These are phyloP conservation scores for Pestalotiopsis sp. DNA, from an alignment of 2,329 filamentous ascomycete genomes.

Conservation along the genomic window DNA sequence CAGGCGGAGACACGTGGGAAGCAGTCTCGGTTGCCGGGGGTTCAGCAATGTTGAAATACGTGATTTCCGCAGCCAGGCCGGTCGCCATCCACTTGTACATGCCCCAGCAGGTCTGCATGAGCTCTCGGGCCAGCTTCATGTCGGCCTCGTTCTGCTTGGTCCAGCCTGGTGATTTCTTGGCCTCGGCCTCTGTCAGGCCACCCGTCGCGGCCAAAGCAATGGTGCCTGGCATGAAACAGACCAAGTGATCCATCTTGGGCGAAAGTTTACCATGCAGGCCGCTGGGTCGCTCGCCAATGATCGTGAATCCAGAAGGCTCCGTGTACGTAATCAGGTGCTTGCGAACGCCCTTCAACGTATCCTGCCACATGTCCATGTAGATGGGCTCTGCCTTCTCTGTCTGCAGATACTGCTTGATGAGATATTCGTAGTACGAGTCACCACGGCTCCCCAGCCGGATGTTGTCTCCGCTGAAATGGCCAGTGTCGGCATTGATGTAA, in stretches of 20 bases:
- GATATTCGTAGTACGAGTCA: constrained; percentile 98
- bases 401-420: constrained; percentile 98
- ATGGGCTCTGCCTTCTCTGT: constrained; percentile 84
- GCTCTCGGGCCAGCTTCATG: constrained; percentile 82
- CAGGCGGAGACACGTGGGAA: constrained; percentile 50
- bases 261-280: constrained; percentile 69
- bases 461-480: constrained; percentile 80
- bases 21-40: constrained; percentile 67
- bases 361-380: constrained; percentile 92
- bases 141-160: constrained; percentile 80
- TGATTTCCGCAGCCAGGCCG: constrained; percentile 92
- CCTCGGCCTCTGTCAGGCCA: constrained; percentile 75
- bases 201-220: constrained; percentile 88
- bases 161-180: constrained; percentile 75
- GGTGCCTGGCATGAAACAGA: constrained; percentile 96
- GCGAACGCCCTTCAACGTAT: constrained; percentile 81
- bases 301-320: constrained; percentile 77
- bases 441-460: constrained; percentile 92
- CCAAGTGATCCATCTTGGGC: constrained; percentile 97
- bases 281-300: constrained; percentile 81
- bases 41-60: constrained; percentile 79
- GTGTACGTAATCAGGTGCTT: constrained; percentile 94
- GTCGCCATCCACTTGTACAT: constrained; percentile 93
- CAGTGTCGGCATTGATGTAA: constrained; percentile 79
- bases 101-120: constrained; percentile 97